Percentiles rank a stretch among this genome's conserved stretches.
These are phyloP conservation scores for Allantophomopsis cytisporea DNA, from an alignment of 2,329 filamentous ascomycete genomes.

Conservation along the genomic window DNA sequence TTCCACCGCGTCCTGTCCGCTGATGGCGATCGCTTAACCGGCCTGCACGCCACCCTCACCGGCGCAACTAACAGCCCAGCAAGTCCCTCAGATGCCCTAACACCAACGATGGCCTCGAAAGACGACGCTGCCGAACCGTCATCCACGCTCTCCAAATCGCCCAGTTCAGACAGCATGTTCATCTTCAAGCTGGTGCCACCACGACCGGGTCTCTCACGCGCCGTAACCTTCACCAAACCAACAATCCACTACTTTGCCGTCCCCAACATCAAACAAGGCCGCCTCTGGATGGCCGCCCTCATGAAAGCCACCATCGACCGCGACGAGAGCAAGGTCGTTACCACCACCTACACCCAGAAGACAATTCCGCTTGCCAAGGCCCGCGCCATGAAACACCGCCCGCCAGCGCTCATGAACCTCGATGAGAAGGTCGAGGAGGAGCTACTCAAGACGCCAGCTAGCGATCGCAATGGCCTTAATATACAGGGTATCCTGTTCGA, in stretches of 20 bases:
- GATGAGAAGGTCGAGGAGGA: constrained; percentile 28
- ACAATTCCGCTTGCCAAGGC: constrained; percentile 90
- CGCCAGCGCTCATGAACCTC: constrained; percentile 72
- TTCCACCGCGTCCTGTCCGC: constrained; percentile 94
- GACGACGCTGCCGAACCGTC: constrained; percentile 25
- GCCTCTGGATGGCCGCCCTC: constrained; percentile 94
- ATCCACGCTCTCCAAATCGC: constrained; percentile 17
- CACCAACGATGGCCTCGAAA: constrained; percentile 28
- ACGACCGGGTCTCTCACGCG: constrained; percentile 71
- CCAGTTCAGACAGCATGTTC: constrained; percentile 59
- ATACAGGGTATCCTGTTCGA: constrained; percentile 19
- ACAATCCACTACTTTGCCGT: constrained; percentile 97
- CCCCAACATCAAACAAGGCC: constrained; percentile 74
- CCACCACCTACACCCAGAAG: constrained; percentile 91
- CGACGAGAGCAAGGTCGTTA: constrained; percentile 66
- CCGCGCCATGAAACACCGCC: constrained; percentile 73
- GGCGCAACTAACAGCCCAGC: constrained; percentile 61
- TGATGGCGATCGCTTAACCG: constrained; percentile 80
- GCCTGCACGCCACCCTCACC: constrained; percentile 82
- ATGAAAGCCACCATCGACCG: constrained; percentile 99
- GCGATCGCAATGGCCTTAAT: constrained; percentile 17
- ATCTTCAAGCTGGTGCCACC: constrained; percentile 97
- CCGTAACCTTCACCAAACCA: constrained; percentile 94
- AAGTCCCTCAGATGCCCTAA: constrained; percentile 30
- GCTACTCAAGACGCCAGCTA: constrained; percentile 13